Evolutionary conservation across 192 early-diverging fungal species (phyloP).

Genomic region (Backusella macrospora): DNA sequence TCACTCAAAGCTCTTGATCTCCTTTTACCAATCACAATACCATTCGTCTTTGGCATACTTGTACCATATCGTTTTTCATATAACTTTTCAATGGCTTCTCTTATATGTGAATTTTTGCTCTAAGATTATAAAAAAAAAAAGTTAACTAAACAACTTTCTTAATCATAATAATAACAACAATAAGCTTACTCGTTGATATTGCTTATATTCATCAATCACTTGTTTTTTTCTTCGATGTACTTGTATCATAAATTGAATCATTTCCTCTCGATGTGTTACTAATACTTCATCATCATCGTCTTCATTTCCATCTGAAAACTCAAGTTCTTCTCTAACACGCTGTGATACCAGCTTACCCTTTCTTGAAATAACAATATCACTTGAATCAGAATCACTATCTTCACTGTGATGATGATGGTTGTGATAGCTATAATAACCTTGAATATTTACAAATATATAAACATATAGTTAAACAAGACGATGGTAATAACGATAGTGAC

Average conservation of each 20-base stretch:
- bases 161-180: conserved; percentile 11
- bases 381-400: conserved; percentile 27
- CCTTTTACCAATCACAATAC: conserved; percentile 7
- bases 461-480: neutral
- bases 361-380: neutral
- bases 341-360: conserved; percentile 8
- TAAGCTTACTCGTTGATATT: conserved; percentile 32
- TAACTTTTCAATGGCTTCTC: conserved; percentile 22
- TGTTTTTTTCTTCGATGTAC: conserved; percentile 40
- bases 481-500: neutral
- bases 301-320: conserved; percentile 25
- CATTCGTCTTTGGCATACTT: conserved; percentile 4
- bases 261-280: conserved; percentile 30
- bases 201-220: conserved; percentile 44
- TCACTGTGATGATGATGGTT: neutral
- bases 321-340: conserved; percentile 6
- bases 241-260: conserved; percentile 49
- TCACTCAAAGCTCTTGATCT: neutral
- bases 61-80: conserved; percentile 37
- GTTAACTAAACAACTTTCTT: neutral
- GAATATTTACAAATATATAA: neutral
- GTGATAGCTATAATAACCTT: no score
- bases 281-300: conserved; percentile 33
- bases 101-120: conserved; percentile 33
- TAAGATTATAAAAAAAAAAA: conserved; percentile 3